These are phyloP conservation scores for Ceratobasidium papillatum DNA, from an alignment of 1,284 basidiomycete species.

Conservation along the genomic window DNA sequence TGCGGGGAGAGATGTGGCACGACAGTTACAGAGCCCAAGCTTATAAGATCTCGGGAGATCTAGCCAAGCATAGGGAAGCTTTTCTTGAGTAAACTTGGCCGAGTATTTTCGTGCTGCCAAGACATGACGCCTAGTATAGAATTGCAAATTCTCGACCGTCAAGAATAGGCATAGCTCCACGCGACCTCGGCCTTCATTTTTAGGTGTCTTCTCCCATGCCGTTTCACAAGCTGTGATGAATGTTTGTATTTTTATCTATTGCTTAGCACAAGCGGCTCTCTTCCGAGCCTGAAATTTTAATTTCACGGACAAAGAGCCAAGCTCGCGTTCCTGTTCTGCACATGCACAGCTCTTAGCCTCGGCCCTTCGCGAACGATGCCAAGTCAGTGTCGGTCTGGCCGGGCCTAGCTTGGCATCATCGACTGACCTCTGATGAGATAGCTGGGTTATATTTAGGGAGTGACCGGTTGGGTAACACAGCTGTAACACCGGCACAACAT, in stretches of 20 bases:
- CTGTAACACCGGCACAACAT: background rate
- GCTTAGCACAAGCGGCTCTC: background rate
- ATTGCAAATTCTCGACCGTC: background rate
- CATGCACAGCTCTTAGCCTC: background rate
- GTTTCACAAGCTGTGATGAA: too few relatives aligned
- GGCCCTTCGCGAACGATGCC: background rate
- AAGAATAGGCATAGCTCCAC: background rate
- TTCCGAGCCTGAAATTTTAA: background rate
- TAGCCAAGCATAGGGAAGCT: slow-evolving; percentile 3
- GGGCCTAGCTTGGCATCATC: slow-evolving; percentile 8
- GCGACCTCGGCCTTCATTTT: background rate
- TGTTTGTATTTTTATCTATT: background rate
- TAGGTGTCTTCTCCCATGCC: background rate
- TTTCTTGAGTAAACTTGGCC: slow-evolving; percentile 4
- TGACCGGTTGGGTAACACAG: background rate
- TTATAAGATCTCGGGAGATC: background rate
- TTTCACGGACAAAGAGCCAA: background rate
- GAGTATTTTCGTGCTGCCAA: background rate
- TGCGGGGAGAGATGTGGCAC: background rate
- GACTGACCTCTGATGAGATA: slow-evolving; percentile 13
- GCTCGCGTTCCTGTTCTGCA: background rate
- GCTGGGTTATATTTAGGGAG: background rate
- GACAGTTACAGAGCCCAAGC: background rate
- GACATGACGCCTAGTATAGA: background rate
- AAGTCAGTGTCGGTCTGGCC: background rate